phyloP scores from a whole-genome alignment of 176 grass and related monocot species.

The Thalia dealbata region DNA sequence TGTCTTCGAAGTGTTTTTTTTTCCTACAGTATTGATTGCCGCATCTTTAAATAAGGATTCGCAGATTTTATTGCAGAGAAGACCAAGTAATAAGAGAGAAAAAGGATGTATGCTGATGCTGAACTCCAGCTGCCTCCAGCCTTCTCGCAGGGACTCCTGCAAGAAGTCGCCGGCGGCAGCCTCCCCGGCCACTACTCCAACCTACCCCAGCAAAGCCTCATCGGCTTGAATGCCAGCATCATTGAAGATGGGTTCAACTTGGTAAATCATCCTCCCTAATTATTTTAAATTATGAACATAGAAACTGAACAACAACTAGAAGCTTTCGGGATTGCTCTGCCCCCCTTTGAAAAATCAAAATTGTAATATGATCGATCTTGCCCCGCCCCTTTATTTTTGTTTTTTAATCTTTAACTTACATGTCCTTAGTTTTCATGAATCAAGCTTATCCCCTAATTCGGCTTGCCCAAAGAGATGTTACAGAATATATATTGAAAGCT shows the following conservation, averaged over 20 bases:
- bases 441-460: no score
- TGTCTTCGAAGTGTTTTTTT: background rate
- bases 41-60: background rate
- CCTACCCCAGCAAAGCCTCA: background rate
- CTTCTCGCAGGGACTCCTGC: conserved; percentile 20
- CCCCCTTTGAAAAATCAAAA: no score
- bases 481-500: no score
- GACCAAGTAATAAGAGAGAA: background rate
- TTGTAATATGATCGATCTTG: no score
- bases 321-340: background rate
- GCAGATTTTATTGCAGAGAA: background rate
- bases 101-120: conserved; percentile 43
- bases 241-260: conserved; percentile 25
- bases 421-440: no score
- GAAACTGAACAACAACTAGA: background rate
- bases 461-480: no score
- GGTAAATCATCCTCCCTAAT: conserved; percentile 15
- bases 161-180: conserved; percentile 13
- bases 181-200: background rate
- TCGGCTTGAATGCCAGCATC: conserved; percentile 5
- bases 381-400: no score
- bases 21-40: no score
- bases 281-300: background rate
- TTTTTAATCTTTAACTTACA: no score
- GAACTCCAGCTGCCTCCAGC: conserved; percentile 24